Evolutionary conservation across 306 rosid species (phyloP).

Genomic region (Coriaria nepalensis): DNA sequence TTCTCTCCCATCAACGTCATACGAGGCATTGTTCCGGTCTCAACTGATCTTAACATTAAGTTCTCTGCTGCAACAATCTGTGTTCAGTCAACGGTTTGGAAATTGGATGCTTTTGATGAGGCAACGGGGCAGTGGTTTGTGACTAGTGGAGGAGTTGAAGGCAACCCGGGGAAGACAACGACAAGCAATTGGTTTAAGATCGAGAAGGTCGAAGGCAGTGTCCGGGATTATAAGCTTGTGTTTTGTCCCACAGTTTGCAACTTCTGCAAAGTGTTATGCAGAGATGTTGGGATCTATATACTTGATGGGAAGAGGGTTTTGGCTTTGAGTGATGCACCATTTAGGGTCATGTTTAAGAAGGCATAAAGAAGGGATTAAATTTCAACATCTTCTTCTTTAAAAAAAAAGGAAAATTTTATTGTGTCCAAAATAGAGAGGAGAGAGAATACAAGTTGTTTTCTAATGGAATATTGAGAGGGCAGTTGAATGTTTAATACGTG

Average conservation of each 20-base stretch:
- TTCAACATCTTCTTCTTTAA: no score
- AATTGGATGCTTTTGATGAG: constrained; percentile 27
- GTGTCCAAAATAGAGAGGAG: no score
- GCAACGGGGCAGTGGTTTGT: constrained; percentile 30
- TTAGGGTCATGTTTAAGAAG: constrained; percentile 26
- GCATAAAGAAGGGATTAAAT: constrained; percentile 4
- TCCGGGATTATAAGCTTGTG: constrained; percentile 23
- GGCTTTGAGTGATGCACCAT: constrained; percentile 24
- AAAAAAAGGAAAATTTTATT: no score
- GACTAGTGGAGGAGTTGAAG: constrained; percentile 33
- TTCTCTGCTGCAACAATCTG: constrained; percentile 14
- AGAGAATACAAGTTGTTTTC: no score
- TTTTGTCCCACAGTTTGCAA: constrained; percentile 42
- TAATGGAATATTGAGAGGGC: no score
- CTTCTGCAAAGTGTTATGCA: constrained; percentile 33
- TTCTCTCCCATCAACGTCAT: constrained; percentile 25
- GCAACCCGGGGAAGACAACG: constrained; percentile 34
- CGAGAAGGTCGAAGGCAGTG: constrained; percentile 17
- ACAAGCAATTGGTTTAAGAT: constrained; percentile 45
- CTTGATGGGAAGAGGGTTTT: constrained; percentile 18
- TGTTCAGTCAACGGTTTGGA: constrained; percentile 35
- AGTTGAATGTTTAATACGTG: no score
- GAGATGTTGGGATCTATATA: constrained; percentile 28
- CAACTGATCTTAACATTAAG: constrained; percentile 32
- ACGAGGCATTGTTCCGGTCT: constrained; percentile 30